A percentile compares a stretch with the other conserved stretches of the same genome.
Conservation (phyloP, 495 filamentous ascomycete species). For the Trichoderma erinaceum region DNA sequence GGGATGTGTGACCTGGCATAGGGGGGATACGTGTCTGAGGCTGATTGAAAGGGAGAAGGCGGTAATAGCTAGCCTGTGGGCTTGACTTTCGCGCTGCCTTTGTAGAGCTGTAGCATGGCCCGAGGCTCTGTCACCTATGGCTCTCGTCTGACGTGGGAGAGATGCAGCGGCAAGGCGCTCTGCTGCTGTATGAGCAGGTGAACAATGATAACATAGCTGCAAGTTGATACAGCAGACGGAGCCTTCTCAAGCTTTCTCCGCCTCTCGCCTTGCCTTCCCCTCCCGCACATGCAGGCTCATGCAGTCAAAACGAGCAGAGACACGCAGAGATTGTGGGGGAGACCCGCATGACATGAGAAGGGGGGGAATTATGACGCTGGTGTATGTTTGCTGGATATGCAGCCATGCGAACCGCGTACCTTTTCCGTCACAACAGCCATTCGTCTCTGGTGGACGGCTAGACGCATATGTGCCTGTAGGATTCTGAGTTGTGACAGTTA, state of each 20-base stretch:
- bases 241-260: neutral
- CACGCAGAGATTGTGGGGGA: slow-evolving; percentile 9
- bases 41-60: neutral
- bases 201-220: neutral
- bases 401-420: slow-evolving; percentile 9
- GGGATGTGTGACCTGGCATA: neutral
- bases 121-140: neutral
- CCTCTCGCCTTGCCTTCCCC: neutral
- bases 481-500: neutral
- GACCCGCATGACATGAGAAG: neutral
- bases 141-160: neutral
- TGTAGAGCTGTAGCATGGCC: neutral
- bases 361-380: slow-evolving; percentile 2
- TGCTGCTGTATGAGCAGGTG: neutral
- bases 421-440: neutral
- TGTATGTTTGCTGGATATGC: neutral
- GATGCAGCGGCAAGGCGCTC: neutral
- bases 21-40: neutral
- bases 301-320: neutral
- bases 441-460: neutral
- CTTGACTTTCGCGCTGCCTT: neutral
- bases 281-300: slow-evolving; percentile 4
- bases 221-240: neutral
- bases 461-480: neutral
- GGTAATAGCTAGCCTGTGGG: neutral